Evolutionary conservation across 1,284 basidiomycete species (phyloP).

Genomic region (Gomphus bonarii): DNA sequence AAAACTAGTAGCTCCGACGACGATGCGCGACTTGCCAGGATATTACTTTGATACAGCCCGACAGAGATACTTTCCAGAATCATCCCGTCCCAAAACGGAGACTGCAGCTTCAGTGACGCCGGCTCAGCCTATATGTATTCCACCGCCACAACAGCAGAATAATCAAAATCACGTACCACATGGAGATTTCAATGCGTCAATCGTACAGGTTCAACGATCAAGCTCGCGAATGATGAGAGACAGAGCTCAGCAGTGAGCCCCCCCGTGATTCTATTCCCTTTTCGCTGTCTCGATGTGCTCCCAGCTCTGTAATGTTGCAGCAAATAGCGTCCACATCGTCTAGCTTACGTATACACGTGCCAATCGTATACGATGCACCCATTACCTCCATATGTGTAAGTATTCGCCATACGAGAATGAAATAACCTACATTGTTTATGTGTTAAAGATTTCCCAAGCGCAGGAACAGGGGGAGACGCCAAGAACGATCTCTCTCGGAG

Average conservation of each 20-base stretch:
- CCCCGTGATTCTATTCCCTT: too few species aligned
- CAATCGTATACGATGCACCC: background rate
- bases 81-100: slow-evolving; percentile 25
- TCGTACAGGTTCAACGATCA: background rate
- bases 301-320: background rate
- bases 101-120: background rate
- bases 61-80: slow-evolving; percentile 45
- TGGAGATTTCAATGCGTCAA: background rate
- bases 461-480: background rate
- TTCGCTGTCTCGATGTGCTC: background rate
- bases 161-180: too few species aligned
- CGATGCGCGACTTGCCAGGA: slow-evolving; percentile 33
- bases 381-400: background rate
- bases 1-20: background rate
- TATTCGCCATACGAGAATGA: background rate
- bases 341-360: background rate
- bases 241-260: background rate
- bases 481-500: background rate
- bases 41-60: slow-evolving; percentile 38
- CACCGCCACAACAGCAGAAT: background rate
- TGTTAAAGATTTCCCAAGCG: background rate
- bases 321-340: background rate
- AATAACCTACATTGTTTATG: background rate
- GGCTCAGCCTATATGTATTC: too few species aligned
- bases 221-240: background rate